Evolutionary conservation across 2,329 filamentous ascomycete genomes (phyloP), one percentile per base, ranked within the genome.

Genomic region (Ophiocordyceps camponoti-rufipedis): DNA sequence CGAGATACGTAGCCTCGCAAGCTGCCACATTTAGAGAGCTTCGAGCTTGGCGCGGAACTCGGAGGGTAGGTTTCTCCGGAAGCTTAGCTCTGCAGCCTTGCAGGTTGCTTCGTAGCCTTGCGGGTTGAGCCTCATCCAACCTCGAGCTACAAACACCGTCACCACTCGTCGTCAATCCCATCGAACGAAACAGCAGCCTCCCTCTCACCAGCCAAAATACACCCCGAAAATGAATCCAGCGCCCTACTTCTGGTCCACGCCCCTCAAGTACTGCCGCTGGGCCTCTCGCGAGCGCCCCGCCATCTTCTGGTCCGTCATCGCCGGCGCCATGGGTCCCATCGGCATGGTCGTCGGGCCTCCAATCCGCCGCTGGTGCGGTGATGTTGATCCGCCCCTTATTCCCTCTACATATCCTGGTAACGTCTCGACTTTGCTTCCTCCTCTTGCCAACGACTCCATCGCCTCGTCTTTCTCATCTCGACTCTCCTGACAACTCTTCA

Each of bases 361-460:
- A 43, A 69, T 93, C 54, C 71, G 88, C 61, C 66, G 69, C 50
- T 70, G 68, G 51, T 63, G 94, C 47, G 88, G 88, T 54, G 86
- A 94, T 60, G 67, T 78, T 54, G 74, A 79, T 55, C 74, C 82
- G 51, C 68, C 75, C 51, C 75, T 71, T 47, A 79, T 96, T 52
- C 91, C 91, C 31, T 67, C 88, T 63, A 93, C 87, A 60, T 98
- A 96, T 71, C 91, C 91, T 49, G 76, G 89, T 96, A 75, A 85
- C 75, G 11, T 18, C 14, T 16, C 28, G 7, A 14, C 28, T 11
- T 14, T 5, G 23, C 23, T 23, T 23, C 5, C 23, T 5, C 23
- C 5, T 23, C 3, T 23, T 23, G 23, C 23, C 23, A 23, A 23
- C 5, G 23, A 23, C 23, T 23, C 41, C 14, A 9, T 39, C 6